Conservation (phyloP, 1,139 yeast species). For the Nakaseomyces nivariensis region DNA sequence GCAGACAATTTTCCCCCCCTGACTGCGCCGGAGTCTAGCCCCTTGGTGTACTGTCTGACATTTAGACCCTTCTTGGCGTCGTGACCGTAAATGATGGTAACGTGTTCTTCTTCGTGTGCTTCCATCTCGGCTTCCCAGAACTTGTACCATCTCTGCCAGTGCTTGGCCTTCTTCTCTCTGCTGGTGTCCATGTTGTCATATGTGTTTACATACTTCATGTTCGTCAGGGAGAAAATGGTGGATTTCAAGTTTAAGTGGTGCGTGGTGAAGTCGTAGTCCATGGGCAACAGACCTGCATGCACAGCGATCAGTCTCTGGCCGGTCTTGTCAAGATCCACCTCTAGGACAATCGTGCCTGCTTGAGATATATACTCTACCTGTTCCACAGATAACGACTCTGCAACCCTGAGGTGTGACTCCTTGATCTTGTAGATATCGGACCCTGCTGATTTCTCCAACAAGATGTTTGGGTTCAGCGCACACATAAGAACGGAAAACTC, state of each 20-base stretch:
- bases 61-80: conserved; percentile 74
- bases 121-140: conserved; percentile 16
- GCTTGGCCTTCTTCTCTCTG: conserved; percentile 11
- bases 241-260: neutral
- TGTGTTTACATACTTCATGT: conserved; percentile 25
- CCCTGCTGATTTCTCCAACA: neutral
- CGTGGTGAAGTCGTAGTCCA: conserved; percentile 9
- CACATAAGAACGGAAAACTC: conserved; percentile 1
- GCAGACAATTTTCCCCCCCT: conserved; percentile 66
- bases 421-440: conserved; percentile 7
- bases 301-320: conserved; percentile 16
- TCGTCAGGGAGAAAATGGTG: conserved; percentile 14
- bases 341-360: conserved; percentile 16
- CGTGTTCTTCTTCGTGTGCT: conserved; percentile 33
- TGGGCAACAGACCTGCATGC: conserved; percentile 28
- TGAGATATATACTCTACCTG: conserved; percentile 14
- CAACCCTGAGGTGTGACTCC: conserved; percentile 15
- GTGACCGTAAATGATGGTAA: conserved; percentile 74
- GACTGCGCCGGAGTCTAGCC: conserved; percentile 77
- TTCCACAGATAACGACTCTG: conserved; percentile 14
- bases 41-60: conserved; percentile 55
- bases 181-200: conserved; percentile 18
- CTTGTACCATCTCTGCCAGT: conserved; percentile 22
- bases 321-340: conserved; percentile 12
- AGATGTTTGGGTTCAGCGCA: neutral